Base-by-base conservation (phyloP, 148 eudicot species). In the Fagopyrum homotropicum region DNA sequence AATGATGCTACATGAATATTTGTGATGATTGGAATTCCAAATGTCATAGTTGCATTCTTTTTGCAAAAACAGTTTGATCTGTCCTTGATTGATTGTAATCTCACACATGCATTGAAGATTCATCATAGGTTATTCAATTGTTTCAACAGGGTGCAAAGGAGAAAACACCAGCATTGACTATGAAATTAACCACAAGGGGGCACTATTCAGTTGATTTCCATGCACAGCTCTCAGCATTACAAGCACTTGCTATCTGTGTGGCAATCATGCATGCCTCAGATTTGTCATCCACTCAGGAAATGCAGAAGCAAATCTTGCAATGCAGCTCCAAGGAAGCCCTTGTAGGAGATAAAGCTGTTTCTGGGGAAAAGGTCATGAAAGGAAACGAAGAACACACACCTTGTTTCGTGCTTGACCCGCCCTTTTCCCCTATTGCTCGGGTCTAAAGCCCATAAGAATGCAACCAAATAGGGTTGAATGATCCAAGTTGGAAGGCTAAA, bases 351-450 rank as follows among this genome's bases (percentile, higher is more conserved):
- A 91, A 90, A 79, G 80, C 40, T 35, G 40, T 35, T 35, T 35
- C 40, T 35, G 80, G 77, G 68, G 84, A 81, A 82, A 79, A 49
- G 14, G 48, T 26, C 1, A 22, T 6, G 51, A 83, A 82, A 78
- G 77, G 81, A 57, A 72, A 75, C n/a, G 86, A 80, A 77, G 87
- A 81, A 75, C 79, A 66, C 51, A 80, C 82, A 68, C 81, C 84
- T 30, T 82, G 90, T 45, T 94, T 87, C 74, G 85, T 85, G 69
- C 80, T 88, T 66, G 87, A 91, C 70, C 98, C 96, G 48, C 98
- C 98, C 29, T 89, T 94, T 80, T 94, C 98, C 73, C 98, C 98
- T n/a, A 91, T 94, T 68, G 84, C 89, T 44, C 87, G 97, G 64
- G 98, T 86, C 57, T 94, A 82, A 75, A 7, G 19, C 52, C 3